Percentiles rank a stretch among this genome's conserved stretches.
These are phyloP conservation scores for Ustilago trichophora DNA, from an alignment of 1,284 basidiomycete genomes.

Conservation along the genomic window DNA sequence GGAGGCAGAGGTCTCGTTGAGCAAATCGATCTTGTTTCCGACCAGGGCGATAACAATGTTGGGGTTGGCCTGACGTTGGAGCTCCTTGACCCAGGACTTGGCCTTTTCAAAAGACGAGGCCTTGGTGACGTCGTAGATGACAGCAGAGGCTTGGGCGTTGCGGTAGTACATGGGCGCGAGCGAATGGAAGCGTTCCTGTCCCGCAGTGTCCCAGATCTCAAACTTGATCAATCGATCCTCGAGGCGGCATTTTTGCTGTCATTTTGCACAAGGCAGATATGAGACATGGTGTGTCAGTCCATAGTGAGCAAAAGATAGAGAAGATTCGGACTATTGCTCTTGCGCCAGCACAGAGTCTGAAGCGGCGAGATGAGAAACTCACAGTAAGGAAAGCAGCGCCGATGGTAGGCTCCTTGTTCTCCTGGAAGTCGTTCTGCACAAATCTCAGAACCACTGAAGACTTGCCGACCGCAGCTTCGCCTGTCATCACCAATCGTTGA, in stretches of 20 bases:
- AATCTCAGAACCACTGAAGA: constrained; percentile 99
- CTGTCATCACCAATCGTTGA: constrained; percentile 68
- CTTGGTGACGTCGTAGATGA: constrained; percentile 97
- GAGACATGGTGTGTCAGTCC: neutral
- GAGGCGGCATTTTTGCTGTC: constrained; percentile 74
- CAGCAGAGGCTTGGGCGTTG: constrained; percentile 96
- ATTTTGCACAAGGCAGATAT: neutral
- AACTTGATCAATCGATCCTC: constrained; percentile 78
- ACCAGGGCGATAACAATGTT: constrained; percentile 86
- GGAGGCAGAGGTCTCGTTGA: constrained; percentile 72
- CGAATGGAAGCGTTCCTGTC: constrained; percentile 92
- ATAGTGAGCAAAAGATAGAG: too few species aligned
- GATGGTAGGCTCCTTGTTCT: constrained; percentile 97
- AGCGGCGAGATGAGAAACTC: constrained; percentile 11
- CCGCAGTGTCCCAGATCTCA: constrained; percentile 96
- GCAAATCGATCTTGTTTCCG: constrained; percentile 78
- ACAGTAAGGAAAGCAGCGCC: constrained; percentile 81
- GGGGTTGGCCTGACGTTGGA: constrained; percentile 97
- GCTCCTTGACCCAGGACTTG: constrained; percentile 99
- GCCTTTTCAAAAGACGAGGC: constrained; percentile 92
- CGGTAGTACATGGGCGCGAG: constrained; percentile 98
- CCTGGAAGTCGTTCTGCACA: constrained; percentile 91
- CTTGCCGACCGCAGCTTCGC: constrained; percentile 98
- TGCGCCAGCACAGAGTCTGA: too few species aligned
- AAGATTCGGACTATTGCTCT: too few species aligned